Evolutionary conservation across 768 basidiomycete genomes (phyloP).

Genomic region (Collybia nuda): DNA sequence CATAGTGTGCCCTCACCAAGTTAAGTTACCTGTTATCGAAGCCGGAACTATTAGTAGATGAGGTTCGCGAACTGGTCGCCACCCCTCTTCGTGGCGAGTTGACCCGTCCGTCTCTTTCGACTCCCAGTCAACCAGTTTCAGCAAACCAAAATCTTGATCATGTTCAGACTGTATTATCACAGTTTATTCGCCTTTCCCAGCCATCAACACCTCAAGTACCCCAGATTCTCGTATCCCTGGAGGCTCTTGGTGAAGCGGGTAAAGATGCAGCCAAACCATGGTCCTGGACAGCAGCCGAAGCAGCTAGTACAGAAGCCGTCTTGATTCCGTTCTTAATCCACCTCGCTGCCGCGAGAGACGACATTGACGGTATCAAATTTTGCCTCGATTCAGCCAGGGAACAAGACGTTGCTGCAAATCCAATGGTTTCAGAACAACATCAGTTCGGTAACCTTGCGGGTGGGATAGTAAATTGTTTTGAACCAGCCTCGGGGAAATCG

Average conservation of each 20-base stretch:
- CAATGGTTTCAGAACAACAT: constrained; percentile 22
- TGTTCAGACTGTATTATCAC: constrained; percentile 64
- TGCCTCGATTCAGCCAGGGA: constrained; percentile 44
- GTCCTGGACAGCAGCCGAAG: constrained; percentile 80
- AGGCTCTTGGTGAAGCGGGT: constrained; percentile 34
- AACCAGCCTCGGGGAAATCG: constrained; percentile 67
- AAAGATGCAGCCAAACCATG: constrained; percentile 62
- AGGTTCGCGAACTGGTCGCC: constrained; percentile 75
- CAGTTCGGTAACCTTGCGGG: constrained; percentile 48
- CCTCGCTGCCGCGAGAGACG: constrained; percentile 72
- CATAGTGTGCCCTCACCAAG: constrained; percentile 86
- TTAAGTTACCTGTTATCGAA: constrained; percentile 89
- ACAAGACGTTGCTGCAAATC: constrained; percentile 20
- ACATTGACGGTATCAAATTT: constrained; percentile 58
- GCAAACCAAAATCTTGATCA: constrained; percentile 53
- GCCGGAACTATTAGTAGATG: constrained; percentile 61
- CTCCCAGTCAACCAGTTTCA: constrained; percentile 39
- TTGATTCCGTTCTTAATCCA: constrained; percentile 79
- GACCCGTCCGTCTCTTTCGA: constrained; percentile 48
- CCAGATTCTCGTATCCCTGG: constrained; percentile 35
- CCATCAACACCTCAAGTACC: constrained; percentile 30
- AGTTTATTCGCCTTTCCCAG: constrained; percentile 64
- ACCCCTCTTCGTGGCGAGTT: constrained; percentile 89
- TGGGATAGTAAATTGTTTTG: constrained; percentile 73
- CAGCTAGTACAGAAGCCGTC: constrained; percentile 63